phyloP scores from a whole-genome alignment of 1,139 yeast genomes.

The Kodamaea sp. region DNA sequence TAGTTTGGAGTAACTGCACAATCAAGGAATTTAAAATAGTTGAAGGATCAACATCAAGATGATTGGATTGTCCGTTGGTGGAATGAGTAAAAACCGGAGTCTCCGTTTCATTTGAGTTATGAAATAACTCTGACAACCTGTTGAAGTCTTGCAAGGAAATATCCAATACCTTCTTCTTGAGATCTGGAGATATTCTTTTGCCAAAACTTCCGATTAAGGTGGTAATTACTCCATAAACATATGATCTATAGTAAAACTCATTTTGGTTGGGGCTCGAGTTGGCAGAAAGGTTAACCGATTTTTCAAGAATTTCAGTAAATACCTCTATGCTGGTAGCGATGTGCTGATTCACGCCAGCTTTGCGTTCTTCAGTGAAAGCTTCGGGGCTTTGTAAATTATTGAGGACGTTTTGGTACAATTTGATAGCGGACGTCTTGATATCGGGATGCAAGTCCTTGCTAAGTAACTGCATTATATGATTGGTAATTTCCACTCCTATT shows the following conservation, averaged over 20 bases:
- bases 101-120: slow-evolving; percentile 1
- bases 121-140: slow-evolving; percentile 5
- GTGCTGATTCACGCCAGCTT: slow-evolving; percentile 31
- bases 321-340: slow-evolving; percentile 22
- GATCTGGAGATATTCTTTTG: slow-evolving; percentile 25
- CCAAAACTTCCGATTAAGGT: slow-evolving; percentile 34
- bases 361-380: slow-evolving; percentile 39
- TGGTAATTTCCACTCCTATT: slow-evolving; percentile 55
- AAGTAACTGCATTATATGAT: slow-evolving; percentile 48
- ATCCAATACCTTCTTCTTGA: slow-evolving; percentile 19
- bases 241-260: slow-evolving; percentile 25
- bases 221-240: slow-evolving; percentile 31
- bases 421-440: slow-evolving; percentile 51
- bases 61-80: background rate
- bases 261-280: slow-evolving; percentile 8
- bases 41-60: slow-evolving; percentile 17
- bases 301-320: slow-evolving; percentile 15
- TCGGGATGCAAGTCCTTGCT: slow-evolving; percentile 30
- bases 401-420: slow-evolving; percentile 54
- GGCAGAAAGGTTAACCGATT: slow-evolving; percentile 1
- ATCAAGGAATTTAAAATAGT: slow-evolving; percentile 16
- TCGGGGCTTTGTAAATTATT: slow-evolving; percentile 56
- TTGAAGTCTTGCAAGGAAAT: slow-evolving; percentile 25
- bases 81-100: background rate
- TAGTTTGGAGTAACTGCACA: slow-evolving; percentile 24